Evolutionary conservation across 2,329 filamentous ascomycete genomes (phyloP), one percentile per base, ranked within the genome.

Genomic region (Colletotrichum sp.): DNA sequence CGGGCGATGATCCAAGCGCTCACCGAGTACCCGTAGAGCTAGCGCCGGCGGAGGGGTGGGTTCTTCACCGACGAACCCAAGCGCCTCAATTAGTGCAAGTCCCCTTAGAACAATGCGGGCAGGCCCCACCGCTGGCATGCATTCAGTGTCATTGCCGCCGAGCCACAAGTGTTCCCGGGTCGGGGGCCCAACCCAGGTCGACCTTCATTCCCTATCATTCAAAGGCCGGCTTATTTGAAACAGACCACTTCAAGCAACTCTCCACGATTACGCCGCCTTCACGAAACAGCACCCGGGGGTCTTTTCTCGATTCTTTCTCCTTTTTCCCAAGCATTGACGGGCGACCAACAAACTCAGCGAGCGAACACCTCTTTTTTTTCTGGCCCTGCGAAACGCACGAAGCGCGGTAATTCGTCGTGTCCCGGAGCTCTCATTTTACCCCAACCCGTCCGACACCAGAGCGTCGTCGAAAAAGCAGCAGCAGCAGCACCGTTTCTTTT

Each of bases 61-160:
- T 55, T 26, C 36, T 16, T 75, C 73, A 71, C 70, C 73, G 73
- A 73, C 48, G 73, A 63, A 59, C 70, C 43, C 60, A 43, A 52
- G 73, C 73, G 55, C 73, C 28, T 73, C 64, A 24, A 69, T 76
- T 76, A 76, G 71, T 76, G 74, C 74, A 75, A 76, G 52, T 71
- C 48, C 74, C 39, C 65, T 66, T 76, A 76, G 65, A 67, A 63
- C 67, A 71, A 76, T 75, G 74, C 74, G 67, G 74, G 74, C 21
- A 71, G 26, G 70, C 70, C 74, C 71, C 74, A 69, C 73, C 61
- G 61, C 36, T 52, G 55, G 67, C 60, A 52, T 61, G 68, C 72
- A 72, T 75, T 52, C 43, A 52, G 43, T 52, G 43, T 52, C 55
- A 39, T 39, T 72, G 43, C 72, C 72, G 55, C 69, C 57, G 70